These are phyloP conservation scores for Solanum neorickii DNA, from an alignment of 257 asterid genomes.

Conservation along the genomic window DNA sequence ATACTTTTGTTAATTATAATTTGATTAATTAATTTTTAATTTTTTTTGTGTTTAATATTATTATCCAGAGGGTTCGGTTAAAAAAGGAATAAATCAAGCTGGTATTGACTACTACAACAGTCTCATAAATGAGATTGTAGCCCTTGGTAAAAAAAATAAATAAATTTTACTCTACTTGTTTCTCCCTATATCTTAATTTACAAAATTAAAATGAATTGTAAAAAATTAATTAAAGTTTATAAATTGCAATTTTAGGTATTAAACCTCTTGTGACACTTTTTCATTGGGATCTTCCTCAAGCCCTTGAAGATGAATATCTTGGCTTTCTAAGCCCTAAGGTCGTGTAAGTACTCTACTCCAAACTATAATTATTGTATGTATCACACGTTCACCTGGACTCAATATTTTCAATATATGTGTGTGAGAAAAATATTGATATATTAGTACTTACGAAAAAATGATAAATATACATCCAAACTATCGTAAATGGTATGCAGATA, in stretches of 20 bases:
- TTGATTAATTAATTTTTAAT: not conserved
- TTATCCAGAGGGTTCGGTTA: conserved; percentile 40
- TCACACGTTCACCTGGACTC: fast-evolving
- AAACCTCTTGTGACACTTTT: conserved; percentile 47
- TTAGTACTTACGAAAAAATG: too few relatives aligned
- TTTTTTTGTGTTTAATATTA: not conserved
- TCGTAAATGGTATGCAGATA: too few relatives aligned
- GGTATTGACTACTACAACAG: conserved; percentile 56
- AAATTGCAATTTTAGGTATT: conserved; percentile 19
- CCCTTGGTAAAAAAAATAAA: conserved; percentile 21
- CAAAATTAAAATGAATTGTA: not conserved
- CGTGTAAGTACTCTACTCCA: conserved; percentile 27
- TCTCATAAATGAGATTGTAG: conserved; percentile 39
- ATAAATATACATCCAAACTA: too few relatives aligned
- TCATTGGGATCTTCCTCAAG: conserved; percentile 81
- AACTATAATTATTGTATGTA: not conserved
- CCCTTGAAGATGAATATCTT: conserved; percentile 51
- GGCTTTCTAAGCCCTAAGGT: conserved; percentile 49
- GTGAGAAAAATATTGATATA: too few relatives aligned
- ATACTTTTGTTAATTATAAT: not conserved
- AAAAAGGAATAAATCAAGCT: conserved; percentile 42
- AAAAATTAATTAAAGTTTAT: not conserved
- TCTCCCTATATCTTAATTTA: too few relatives aligned
- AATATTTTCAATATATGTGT: too few relatives aligned
- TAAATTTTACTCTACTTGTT: too few relatives aligned